phyloP scores from a whole-genome alignment of 176 grass and related monocot genomes.

The Cenchrus purpureus region DNA sequence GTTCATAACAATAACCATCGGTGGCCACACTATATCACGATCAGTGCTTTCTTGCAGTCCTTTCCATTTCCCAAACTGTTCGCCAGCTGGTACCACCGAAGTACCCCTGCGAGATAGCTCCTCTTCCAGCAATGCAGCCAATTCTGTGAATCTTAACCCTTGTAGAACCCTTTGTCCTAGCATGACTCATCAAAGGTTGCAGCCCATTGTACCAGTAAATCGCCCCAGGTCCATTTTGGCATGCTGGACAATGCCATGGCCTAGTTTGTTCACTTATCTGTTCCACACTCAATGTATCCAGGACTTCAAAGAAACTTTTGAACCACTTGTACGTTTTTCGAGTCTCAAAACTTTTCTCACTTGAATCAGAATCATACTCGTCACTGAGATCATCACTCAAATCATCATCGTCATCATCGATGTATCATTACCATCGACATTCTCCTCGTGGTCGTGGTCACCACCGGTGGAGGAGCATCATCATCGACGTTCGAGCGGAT shows the following conservation, averaged over 20 bases:
- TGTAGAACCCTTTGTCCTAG: constrained; percentile 76
- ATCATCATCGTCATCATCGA: constrained; percentile 69
- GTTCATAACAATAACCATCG: constrained; percentile 93
- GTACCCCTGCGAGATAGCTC: constrained; percentile 73
- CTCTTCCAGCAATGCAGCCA: constrained; percentile 77
- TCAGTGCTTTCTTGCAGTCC: constrained; percentile 63
- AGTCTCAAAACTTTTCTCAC: constrained; percentile 68
- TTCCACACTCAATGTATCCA: constrained; percentile 62
- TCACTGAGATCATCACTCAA: constrained; percentile 64
- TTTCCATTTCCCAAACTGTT: constrained; percentile 88
- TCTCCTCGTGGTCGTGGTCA: constrained; percentile 46
- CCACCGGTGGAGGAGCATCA: constrained; percentile 34
- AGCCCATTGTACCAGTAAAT: constrained; percentile 92
- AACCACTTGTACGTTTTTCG: constrained; percentile 79
- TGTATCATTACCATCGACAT: constrained; percentile 26
- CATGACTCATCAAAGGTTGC: constrained; percentile 77
- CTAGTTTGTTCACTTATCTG: constrained; percentile 66
- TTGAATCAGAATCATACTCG: constrained; percentile 78
- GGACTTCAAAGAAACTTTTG: constrained; percentile 65
- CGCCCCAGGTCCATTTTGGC: constrained; percentile 88
- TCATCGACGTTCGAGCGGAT: constrained; percentile 51
- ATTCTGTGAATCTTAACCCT: constrained; percentile 83
- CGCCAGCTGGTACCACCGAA: constrained; percentile 65
- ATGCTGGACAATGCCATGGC: constrained; percentile 81
- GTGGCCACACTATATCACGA: constrained; percentile 83